phyloP scores from a whole-genome alignment of 495 filamentous ascomycete species.

The Podospora bellae-mahoneyi region DNA sequence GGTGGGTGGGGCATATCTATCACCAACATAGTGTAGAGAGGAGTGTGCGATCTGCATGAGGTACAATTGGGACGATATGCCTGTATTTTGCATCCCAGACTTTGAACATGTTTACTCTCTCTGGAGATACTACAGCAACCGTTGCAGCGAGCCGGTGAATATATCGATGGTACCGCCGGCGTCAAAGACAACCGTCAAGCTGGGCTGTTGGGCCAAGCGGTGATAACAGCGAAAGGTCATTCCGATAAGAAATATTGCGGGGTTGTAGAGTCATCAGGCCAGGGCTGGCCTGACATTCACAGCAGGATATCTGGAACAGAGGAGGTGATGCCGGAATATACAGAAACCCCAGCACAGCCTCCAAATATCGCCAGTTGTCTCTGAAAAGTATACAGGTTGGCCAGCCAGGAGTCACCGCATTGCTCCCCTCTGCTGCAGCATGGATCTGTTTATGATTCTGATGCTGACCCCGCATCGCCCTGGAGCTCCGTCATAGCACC shows the following conservation, averaged over 20 bases:
- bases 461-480: conserved; percentile 7
- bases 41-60: not conserved
- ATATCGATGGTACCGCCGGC: no score
- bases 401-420: not conserved
- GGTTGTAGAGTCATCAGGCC: not conserved
- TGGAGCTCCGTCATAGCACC: conserved; percentile 12
- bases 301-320: not conserved
- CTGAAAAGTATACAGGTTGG: not conserved
- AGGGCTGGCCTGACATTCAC: not conserved
- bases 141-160: not conserved
- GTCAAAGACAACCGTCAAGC: no score
- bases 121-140: not conserved
- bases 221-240: not conserved
- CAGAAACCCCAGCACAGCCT: no score
- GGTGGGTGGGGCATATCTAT: not conserved
- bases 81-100: not conserved
- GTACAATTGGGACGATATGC: not conserved
- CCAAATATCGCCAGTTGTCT: no score
- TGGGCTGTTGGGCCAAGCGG: no score
- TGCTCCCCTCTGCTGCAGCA: not conserved
- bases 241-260: not conserved
- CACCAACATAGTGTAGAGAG: not conserved
- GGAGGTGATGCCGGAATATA: not conserved
- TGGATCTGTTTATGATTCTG: not conserved
- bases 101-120: not conserved